Evolutionary conservation across 495 filamentous ascomycete genomes (phyloP), one percentile per base, ranked within the genome.

Genomic region (Penicillium chermesinum): DNA sequence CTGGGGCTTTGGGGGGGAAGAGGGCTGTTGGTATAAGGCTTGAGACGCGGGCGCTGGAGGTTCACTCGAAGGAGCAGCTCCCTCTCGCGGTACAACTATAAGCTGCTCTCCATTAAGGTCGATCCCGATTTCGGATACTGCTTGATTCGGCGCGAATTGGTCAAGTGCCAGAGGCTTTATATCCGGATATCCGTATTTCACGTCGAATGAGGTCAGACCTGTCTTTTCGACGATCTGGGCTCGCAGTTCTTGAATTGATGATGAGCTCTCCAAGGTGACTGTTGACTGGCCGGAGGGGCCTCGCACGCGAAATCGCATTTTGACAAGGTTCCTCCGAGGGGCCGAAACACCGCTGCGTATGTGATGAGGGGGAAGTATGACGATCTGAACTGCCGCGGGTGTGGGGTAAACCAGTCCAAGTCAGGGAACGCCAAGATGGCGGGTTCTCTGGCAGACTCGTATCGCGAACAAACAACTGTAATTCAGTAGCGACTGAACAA

Each of bases 141-240:
- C 64, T 34, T 73, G 74, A 2, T 69, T 53, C 10, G 70, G 32
- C 58, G 73, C 53, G 52, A 78, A 57, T 7, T 69, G 53, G 21
- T 80, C 74, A 12, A 88, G 72, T 20, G 78, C 66, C 10, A 98
- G 75, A 14, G 81, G 71, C 54, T 85, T 83, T 38, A 70, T 53
- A 2, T 87, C 77, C 2, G 93, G 93, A 63, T 88, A 97, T 15
- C 91, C 89, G 62, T 84, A 87, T 72, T 95, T 96, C 36, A 95
- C 69, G 27, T 90, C 82, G 54, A 91, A 88, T 21, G 47, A 46
- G 48, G 38, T 58, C 48, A 64, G 58, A 9, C 69, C 72, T 1
- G 82, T 86, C 47, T 71, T 72, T 43, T 79, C 67, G 20, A 62
- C 63, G 46, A 89, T 86, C 39, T 71, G 59, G 14, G 54, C 43